These are phyloP conservation scores for Parastagonospora nodorum DNA, from an alignment of 2,329 filamentous ascomycete species.

Conservation along the genomic window DNA sequence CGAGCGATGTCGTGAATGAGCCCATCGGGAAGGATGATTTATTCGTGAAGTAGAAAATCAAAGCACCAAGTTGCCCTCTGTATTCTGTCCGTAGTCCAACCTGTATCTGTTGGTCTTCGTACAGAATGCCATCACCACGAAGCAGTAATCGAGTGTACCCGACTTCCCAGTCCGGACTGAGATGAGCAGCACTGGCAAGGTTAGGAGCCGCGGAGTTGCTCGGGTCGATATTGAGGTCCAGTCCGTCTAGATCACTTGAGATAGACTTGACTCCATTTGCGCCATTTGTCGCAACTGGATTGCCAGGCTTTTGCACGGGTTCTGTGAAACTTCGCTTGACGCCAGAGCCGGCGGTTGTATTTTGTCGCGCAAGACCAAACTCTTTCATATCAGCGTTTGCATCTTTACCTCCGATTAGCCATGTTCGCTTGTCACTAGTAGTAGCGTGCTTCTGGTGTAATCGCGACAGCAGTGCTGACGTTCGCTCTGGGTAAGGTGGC, in stretches of 20 bases:
- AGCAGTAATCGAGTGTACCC: conserved; percentile 86
- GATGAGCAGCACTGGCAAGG: conserved; percentile 85
- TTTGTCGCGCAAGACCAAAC: conserved; percentile 74
- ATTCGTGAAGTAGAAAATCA: conserved; percentile 96
- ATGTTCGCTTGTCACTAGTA: conserved; percentile 93
- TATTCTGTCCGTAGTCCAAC: conserved; percentile 93
- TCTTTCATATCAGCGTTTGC: conserved; percentile 83
- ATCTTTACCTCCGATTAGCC: conserved; percentile 96
- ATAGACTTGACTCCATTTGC: conserved; percentile 58
- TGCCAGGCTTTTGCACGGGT: conserved; percentile 40
- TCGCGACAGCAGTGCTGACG: conserved; percentile 87
- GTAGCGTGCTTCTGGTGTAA: conserved; percentile 93
- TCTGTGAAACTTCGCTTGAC: conserved; percentile 84
- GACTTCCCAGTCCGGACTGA: conserved; percentile 92
- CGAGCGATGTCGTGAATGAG: conserved; percentile 92
- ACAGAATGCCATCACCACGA: conserved; percentile 81
- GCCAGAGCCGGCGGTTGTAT: conserved; percentile 68
- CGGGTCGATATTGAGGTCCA: conserved; percentile 73
- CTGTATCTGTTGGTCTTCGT: conserved; percentile 93
- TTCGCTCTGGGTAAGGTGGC: conserved; percentile 94
- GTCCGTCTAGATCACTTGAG: conserved; percentile 69
- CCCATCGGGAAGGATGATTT: conserved; percentile 83
- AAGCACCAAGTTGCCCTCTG: conserved; percentile 88
- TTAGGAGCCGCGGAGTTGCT: conserved; percentile 73
- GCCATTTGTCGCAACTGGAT: conserved; percentile 38